phyloP scores from a whole-genome alignment of 192 early-diverging fungal genomes.

The Podila clonocystis region DNA sequence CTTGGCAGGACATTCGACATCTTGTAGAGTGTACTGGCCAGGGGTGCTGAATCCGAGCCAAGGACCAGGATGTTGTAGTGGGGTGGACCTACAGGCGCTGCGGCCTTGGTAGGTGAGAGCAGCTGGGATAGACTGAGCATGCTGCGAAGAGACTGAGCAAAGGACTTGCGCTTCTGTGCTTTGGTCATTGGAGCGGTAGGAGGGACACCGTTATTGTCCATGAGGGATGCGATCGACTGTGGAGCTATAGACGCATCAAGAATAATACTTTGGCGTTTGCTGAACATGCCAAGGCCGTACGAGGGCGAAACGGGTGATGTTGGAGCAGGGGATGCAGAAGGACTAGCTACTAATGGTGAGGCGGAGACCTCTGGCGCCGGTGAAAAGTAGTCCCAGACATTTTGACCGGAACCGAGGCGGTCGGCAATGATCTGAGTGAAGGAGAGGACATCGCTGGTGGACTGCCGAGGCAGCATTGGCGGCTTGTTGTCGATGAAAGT shows the following conservation, averaged over 20 bases:
- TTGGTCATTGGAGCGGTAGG: slow-evolving; percentile 3
- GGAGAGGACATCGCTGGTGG: slow-evolving; percentile 37
- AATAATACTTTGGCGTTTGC: slow-evolving; percentile 21
- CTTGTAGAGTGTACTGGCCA: slow-evolving; percentile 47
- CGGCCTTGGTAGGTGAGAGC: slow-evolving; percentile 2
- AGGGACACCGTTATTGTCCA: not conserved
- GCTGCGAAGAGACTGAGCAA: slow-evolving; percentile 32
- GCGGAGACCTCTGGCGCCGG: slow-evolving; percentile 4
- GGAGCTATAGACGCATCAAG: slow-evolving; percentile 9
- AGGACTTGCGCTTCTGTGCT: slow-evolving; percentile 30
- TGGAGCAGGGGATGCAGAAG: slow-evolving; percentile 1
- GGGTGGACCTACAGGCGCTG: slow-evolving; percentile 8
- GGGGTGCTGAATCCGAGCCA: slow-evolving; percentile 39
- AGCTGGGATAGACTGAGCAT: slow-evolving; percentile 36
- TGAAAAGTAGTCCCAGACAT: slow-evolving; percentile 46
- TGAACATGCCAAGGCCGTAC: slow-evolving; percentile 10
- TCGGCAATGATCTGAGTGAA: slow-evolving; percentile 43
- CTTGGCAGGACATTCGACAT: slow-evolving; percentile 39
- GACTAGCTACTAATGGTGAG: not conserved
- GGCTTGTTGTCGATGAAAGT: slow-evolving; percentile 42
- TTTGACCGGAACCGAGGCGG: slow-evolving; percentile 34
- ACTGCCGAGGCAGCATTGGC: slow-evolving; percentile 44
- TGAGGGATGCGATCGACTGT: not conserved
- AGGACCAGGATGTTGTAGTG: slow-evolving; percentile 46
- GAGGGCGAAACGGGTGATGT: slow-evolving; percentile 13